phyloP scores from a whole-genome alignment of 768 basidiomycete species.

The Pleurotus citrinopileatus region DNA sequence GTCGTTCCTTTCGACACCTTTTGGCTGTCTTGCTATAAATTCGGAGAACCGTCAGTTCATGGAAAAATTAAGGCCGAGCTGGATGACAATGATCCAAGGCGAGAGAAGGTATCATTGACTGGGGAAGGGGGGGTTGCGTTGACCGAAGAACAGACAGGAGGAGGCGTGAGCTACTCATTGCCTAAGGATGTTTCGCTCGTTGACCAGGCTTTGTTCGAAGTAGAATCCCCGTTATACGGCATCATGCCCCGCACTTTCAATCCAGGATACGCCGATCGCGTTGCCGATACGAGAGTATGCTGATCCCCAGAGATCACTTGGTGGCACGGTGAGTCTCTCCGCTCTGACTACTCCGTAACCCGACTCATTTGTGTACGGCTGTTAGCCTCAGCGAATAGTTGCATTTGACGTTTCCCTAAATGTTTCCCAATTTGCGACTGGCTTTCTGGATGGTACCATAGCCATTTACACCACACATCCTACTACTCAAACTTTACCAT shows the following conservation, averaged over 20 bases:
- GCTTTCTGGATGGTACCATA: constrained; percentile 59
- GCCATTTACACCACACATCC: constrained; percentile 41
- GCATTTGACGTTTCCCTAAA: constrained; percentile 65
- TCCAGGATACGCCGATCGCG: constrained; percentile 45
- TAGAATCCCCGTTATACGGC: constrained; percentile 36
- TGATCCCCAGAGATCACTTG: constrained; percentile 42
- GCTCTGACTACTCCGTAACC: neutral
- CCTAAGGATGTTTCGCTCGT: constrained; percentile 4
- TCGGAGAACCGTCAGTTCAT: constrained; percentile 54
- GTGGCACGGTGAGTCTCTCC: constrained; percentile 31
- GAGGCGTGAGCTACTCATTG: constrained; percentile 25
- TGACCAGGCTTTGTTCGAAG: constrained; percentile 1
- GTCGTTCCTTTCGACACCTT: constrained; percentile 56
- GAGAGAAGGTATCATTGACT: constrained; percentile 41
- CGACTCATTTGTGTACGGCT: neutral
- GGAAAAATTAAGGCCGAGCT: constrained; percentile 55
- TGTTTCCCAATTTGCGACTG: constrained; percentile 54
- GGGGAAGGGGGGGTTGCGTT: neutral
- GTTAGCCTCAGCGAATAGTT: constrained; percentile 52
- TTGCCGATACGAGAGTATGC: constrained; percentile 51
- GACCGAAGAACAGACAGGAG: constrained; percentile 4
- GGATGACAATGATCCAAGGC: constrained; percentile 51
- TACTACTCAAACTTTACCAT: constrained; percentile 15
- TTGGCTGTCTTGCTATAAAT: constrained; percentile 75
- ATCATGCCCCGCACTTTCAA: constrained; percentile 43